A percentile compares a stretch with the other conserved stretches of the same genome.
Conservation (phyloP, 2,329 filamentous ascomycete species). For the Epichloe baconii region DNA sequence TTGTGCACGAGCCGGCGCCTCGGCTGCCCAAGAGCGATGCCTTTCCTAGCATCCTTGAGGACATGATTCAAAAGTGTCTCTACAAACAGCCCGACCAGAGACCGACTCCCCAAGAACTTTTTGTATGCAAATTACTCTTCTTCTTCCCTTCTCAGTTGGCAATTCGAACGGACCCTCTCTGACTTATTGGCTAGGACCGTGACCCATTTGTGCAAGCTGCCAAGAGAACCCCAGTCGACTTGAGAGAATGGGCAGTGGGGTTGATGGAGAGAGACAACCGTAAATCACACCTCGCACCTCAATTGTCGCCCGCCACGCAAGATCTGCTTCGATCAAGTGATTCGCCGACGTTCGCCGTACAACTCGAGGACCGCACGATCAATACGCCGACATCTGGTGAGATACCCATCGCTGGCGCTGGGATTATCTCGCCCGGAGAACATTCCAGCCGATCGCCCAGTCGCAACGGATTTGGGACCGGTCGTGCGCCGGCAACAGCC, state of each 20-base stretch:
- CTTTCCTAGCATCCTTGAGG: slow-evolving; percentile 86
- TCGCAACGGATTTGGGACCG: slow-evolving; percentile 32
- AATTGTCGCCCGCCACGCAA: slow-evolving; percentile 64
- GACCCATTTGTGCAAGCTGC: slow-evolving; percentile 93
- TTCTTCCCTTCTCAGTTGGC: background rate
- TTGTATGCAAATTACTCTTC: slow-evolving; percentile 37
- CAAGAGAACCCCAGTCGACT: slow-evolving; percentile 88
- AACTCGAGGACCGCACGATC: slow-evolving; percentile 30
- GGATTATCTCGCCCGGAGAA: slow-evolving; percentile 41
- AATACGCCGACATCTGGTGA: slow-evolving; percentile 59
- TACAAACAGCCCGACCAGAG: slow-evolving; percentile 79
- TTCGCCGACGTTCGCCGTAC: slow-evolving; percentile 36
- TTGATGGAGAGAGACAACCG: slow-evolving; percentile 93
- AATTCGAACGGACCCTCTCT: background rate
- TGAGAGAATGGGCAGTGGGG: slow-evolving; percentile 84
- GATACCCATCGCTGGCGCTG: slow-evolving; percentile 50
- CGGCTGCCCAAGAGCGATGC: slow-evolving; percentile 93
- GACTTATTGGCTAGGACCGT: slow-evolving; percentile 49
- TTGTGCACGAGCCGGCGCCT: slow-evolving; percentile 90
- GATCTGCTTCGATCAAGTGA: slow-evolving; percentile 56
- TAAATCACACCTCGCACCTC: slow-evolving; percentile 80
- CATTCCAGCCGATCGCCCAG: slow-evolving; percentile 39
- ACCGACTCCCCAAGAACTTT: slow-evolving; percentile 86
- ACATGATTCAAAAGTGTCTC: slow-evolving; percentile 94
- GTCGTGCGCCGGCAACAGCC: slow-evolving; percentile 25